Evolutionary conservation across 2,329 filamentous ascomycete species (phyloP).

Genomic region (Gliomastix tumulicola): DNA sequence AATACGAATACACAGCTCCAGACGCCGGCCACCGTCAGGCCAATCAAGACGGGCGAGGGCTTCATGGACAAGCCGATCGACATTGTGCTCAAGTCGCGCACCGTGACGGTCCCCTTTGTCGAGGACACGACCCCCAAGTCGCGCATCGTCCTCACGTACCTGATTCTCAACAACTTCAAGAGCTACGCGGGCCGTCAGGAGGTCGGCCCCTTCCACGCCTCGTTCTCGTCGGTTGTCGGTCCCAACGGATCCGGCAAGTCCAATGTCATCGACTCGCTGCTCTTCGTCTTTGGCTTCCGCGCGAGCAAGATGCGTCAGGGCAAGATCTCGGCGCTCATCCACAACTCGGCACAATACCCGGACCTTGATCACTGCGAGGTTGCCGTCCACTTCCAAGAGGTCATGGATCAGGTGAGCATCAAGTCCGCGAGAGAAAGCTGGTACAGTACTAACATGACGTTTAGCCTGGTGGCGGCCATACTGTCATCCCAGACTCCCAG

Average conservation of each 20-base stretch:
- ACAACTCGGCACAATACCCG: slow-evolving; percentile 86
- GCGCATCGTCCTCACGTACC: slow-evolving; percentile 85
- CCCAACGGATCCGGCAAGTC: slow-evolving; percentile 98
- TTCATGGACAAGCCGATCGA: slow-evolving; percentile 87
- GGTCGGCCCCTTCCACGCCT: slow-evolving; percentile 93
- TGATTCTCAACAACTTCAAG: slow-evolving; percentile 96
- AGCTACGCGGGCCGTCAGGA: slow-evolving; percentile 94
- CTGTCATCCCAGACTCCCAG: slow-evolving; percentile 75
- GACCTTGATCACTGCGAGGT: slow-evolving; percentile 90
- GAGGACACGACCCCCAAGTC: slow-evolving; percentile 73
- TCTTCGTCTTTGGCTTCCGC: slow-evolving; percentile 98
- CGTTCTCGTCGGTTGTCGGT: slow-evolving; percentile 95
- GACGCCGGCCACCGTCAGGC: slow-evolving; percentile 46
- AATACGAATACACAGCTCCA: slow-evolving; percentile 34
- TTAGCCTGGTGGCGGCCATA: slow-evolving; percentile 62
- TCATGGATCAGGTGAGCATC: slow-evolving; percentile 66
- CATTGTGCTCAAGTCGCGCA: slow-evolving; percentile 82
- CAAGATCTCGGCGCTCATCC: slow-evolving; percentile 95
- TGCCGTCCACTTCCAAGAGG: slow-evolving; percentile 92
- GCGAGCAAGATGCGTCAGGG: slow-evolving; percentile 99
- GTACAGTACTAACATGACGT: too few species aligned
- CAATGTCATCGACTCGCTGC: slow-evolving; percentile 94
- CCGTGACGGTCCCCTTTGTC: slow-evolving; percentile 57
- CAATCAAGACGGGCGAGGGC: slow-evolving; percentile 69
- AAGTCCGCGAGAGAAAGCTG: too few species aligned